Evolutionary conservation across 441 rosid species (phyloP).

Genomic region (Adansonia grandidieri): DNA sequence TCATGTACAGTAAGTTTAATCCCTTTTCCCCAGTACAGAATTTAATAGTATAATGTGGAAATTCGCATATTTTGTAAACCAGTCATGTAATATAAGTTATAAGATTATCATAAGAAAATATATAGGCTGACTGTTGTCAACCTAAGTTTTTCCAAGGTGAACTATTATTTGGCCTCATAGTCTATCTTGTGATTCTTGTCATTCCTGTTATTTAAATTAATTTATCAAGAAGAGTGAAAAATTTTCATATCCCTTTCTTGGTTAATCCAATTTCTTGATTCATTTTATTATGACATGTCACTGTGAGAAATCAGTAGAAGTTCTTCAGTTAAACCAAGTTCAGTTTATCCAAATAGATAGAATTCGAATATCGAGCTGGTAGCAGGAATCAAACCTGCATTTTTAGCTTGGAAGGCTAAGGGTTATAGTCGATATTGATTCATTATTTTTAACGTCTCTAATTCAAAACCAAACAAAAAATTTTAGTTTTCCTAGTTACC

Average conservation of each 20-base stretch:
- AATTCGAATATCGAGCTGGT: too few relatives aligned
- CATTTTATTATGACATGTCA: not conserved
- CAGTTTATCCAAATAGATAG: not conserved
- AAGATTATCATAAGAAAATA: not conserved
- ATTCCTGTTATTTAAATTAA: not conserved
- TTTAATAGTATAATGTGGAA: not conserved
- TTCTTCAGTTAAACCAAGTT: not conserved
- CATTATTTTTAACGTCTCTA: too few relatives aligned
- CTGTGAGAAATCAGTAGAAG: not conserved
- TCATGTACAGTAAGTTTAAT: constrained; percentile 21
- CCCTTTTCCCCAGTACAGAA: not conserved
- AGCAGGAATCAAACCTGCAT: too few relatives aligned
- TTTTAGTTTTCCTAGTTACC: not conserved
- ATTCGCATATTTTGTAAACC: not conserved
- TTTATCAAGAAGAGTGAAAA: not conserved
- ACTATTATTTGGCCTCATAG: not conserved
- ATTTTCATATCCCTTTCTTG: not conserved
- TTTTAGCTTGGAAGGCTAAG: too few relatives aligned
- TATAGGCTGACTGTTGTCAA: not conserved
- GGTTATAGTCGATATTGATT: too few relatives aligned
- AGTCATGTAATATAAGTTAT: not conserved
- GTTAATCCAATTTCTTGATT: not conserved
- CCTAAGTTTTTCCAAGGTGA: not conserved
- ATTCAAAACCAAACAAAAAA: too few relatives aligned
- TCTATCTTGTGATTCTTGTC: not conserved